Evolutionary conservation across 805 yeast species (phyloP), one percentile per base, ranked within the genome.

Genomic region (Starmerella geochares): DNA sequence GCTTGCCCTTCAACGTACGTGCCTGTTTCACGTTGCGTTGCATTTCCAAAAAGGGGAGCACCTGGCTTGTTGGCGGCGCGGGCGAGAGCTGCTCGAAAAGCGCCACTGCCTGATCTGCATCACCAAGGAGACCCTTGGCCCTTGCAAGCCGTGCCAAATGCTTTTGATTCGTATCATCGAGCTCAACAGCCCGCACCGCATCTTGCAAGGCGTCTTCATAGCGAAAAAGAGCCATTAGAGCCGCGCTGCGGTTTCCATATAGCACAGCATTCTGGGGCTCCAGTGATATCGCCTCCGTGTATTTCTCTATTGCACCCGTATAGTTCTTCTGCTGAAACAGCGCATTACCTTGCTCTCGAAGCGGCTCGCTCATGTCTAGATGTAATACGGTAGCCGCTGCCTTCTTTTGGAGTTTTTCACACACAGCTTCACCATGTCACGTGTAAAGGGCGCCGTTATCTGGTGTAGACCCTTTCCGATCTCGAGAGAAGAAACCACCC

Each of bases 191-290:
- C 35, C 51, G 51, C 35, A 47, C 51, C 7, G 67, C 59, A 53
- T 70, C 74, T 16, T 48, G 44, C 23, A 66, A 58, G 9, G 74
- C 74, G 23, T 49, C 55, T 8, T 54, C 57, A 49, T 61, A 67
- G 49, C 62, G 56, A 17, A 56, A 55, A 14, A 57, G 55, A 46
- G 68, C 70, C 63, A 66, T 60, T 40, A 57, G 55, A 2, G 74
- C 72, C 60, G 70, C 67, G 13, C 65, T 52, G 29, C 74, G 56
- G 58, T 70, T 70, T 11, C 71, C 71, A 33, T 61, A 62, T 48
- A 65, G 63, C 9, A 62, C 58, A 2, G 71, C 61, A 47, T 62
- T 64, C 27, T 50, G 50, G n/a, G 70, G 67, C 42, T 63, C 71
- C n/a, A 56, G 49, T 29, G 58, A 58, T 10, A 70, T 50, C 13